Evolutionary conservation across 345 rosid species (phyloP).

Genomic region (Eucalyptus polybractea): DNA sequence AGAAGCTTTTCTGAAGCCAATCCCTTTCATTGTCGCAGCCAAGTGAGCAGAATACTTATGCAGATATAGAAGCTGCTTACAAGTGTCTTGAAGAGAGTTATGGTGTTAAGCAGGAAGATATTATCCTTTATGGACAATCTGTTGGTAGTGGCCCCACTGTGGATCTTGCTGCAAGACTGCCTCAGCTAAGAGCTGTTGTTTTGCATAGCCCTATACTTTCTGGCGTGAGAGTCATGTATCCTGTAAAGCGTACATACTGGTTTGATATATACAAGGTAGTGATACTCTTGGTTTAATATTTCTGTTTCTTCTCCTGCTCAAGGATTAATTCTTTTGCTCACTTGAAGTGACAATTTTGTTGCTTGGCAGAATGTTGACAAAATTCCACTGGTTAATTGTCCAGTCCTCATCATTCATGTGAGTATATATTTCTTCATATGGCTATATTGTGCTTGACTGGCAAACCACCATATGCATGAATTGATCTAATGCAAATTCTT

Average conservation of each 20-base stretch:
- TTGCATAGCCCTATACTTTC: constrained; percentile 97
- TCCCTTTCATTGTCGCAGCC: constrained; percentile 43
- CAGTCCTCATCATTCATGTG: constrained; percentile 92
- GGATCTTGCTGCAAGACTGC: constrained; percentile 77
- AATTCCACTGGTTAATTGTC: constrained; percentile 85
- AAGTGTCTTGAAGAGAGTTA: constrained; percentile 92
- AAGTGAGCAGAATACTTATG: constrained; percentile 97
- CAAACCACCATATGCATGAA: neutral
- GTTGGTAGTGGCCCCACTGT: constrained; percentile 99
- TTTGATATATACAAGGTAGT: constrained; percentile 93
- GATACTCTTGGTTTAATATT: neutral
- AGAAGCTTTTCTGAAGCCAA: neutral
- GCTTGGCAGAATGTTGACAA: constrained; percentile 86
- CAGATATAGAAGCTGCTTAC: constrained; percentile 92
- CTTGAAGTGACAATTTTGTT: neutral
- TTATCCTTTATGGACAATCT: constrained; percentile 94
- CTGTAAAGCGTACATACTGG: constrained; percentile 95
- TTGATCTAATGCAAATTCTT: neutral
- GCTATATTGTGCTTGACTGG: neutral
- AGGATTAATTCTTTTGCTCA: neutral
- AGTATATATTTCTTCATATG: constrained; percentile 11
- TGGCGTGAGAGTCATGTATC: constrained; percentile 96
- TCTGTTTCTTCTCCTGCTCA: neutral
- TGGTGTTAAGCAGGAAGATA: constrained; percentile 77
- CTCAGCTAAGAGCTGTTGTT: constrained; percentile 72